phyloP scores from a whole-genome alignment of 2,329 filamentous ascomycete species.

The Aaosphaeria pasadenensis region DNA sequence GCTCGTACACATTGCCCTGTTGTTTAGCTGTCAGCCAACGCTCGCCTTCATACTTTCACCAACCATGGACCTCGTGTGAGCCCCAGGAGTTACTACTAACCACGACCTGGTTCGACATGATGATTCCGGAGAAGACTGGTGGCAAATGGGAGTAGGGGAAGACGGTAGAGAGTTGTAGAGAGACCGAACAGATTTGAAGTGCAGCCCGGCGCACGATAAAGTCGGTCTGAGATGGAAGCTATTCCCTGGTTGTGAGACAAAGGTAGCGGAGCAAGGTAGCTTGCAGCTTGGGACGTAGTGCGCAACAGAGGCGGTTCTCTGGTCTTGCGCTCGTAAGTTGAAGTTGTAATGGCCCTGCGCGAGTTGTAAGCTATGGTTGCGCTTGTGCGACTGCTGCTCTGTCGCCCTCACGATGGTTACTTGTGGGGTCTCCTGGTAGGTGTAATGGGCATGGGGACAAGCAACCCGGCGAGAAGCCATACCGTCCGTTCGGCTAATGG shows the following conservation, averaged over 20 bases:
- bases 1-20: slow-evolving; percentile 75
- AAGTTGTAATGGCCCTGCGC: slow-evolving; percentile 14
- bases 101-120: slow-evolving; percentile 39
- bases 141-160: no score
- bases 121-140: slow-evolving; percentile 5
- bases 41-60: slow-evolving; percentile 12
- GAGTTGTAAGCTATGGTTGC: slow-evolving; percentile 19
- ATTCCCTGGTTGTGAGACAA: no score
- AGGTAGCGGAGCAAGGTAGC: no score
- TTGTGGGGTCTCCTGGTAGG: slow-evolving; percentile 18
- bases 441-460: slow-evolving; percentile 22
- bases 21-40: slow-evolving; percentile 26
- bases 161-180: no score
- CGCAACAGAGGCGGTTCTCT: no score
- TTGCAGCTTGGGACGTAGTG: no score
- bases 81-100: slow-evolving; percentile 26
- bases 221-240: no score
- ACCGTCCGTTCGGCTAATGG: neutral
- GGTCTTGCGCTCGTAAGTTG: no score
- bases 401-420: slow-evolving; percentile 26
- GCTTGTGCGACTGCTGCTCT: slow-evolving; percentile 30
- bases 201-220: no score
- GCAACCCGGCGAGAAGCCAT: slow-evolving; percentile 3
- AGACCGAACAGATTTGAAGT: no score
- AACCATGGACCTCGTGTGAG: slow-evolving; percentile 11